phyloP scores from a whole-genome alignment of 805 yeast genomes.

The Candida verbasci region DNA sequence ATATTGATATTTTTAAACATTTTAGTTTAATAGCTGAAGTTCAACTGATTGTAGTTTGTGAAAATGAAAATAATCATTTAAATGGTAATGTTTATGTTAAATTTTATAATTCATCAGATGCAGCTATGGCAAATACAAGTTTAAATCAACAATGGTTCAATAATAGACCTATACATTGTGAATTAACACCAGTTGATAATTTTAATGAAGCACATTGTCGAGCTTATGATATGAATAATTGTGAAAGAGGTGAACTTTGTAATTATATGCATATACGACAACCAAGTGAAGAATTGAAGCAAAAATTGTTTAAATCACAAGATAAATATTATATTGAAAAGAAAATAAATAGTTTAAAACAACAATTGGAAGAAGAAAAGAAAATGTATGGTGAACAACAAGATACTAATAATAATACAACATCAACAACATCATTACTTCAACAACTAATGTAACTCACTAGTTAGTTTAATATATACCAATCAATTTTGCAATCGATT shows the following conservation, averaged over 20 bases:
- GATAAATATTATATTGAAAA: slow-evolving; percentile 22
- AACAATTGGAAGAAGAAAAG: slow-evolving; percentile 1
- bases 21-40: slow-evolving; percentile 47
- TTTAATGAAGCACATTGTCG: slow-evolving; percentile 73
- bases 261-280: slow-evolving; percentile 78
- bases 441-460: not conserved
- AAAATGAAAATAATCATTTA: slow-evolving; percentile 75
- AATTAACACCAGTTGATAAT: slow-evolving; percentile 68
- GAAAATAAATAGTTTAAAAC: slow-evolving; percentile 12
- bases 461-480: too few relatives aligned
- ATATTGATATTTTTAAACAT: slow-evolving; percentile 68
- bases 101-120: slow-evolving; percentile 52
- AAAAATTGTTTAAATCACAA: slow-evolving; percentile 37
- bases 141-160: slow-evolving; percentile 82
- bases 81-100: slow-evolving; percentile 81
- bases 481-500: too few relatives aligned
- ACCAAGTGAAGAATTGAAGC: slow-evolving; percentile 44
- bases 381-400: not conserved
- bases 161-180: slow-evolving; percentile 73
- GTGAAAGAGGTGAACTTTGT: slow-evolving; percentile 80
- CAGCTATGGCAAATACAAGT: slow-evolving; percentile 53
- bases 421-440: slow-evolving; percentile 5
- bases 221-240: slow-evolving; percentile 56
- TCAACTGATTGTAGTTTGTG: slow-evolving; percentile 68
- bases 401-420: not conserved